Evolutionary conservation across 2,329 filamentous ascomycete species (phyloP).

Genomic region (Beauveria pseudobassiana): DNA sequence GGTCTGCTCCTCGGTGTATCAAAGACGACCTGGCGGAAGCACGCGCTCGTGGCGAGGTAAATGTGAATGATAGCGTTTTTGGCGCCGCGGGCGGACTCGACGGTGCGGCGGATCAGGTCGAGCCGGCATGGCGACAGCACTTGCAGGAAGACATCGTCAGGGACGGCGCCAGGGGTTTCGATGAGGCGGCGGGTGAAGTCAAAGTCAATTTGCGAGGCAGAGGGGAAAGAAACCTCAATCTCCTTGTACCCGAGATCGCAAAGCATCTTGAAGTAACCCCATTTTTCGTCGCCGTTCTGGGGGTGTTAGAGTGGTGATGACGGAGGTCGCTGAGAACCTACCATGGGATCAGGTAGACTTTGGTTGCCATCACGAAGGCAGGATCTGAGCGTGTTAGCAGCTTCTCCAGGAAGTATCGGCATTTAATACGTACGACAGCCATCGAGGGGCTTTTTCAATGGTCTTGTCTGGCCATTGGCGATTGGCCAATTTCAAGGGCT

Average conservation of each 20-base stretch:
- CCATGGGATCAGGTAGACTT: slow-evolving; percentile 88
- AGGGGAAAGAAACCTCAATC: slow-evolving; percentile 94
- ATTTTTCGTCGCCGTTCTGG: slow-evolving; percentile 90
- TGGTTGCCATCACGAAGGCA: slow-evolving; percentile 86
- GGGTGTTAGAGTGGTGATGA: slow-evolving; percentile 2
- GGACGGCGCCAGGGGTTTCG: slow-evolving; percentile 73
- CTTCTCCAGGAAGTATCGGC: too few species aligned
- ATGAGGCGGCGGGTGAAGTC: slow-evolving; percentile 86
- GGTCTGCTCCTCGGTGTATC: slow-evolving; percentile 74
- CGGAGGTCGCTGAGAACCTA: slow-evolving; percentile 31
- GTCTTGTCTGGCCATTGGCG: slow-evolving; percentile 79
- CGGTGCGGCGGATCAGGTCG: slow-evolving; percentile 82
- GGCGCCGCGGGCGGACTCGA: slow-evolving; percentile 78
- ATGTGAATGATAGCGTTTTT: slow-evolving; percentile 95
- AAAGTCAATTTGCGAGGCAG: slow-evolving; percentile 90
- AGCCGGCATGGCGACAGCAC: slow-evolving; percentile 87
- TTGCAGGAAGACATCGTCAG: slow-evolving; percentile 86
- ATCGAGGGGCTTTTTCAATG: slow-evolving; percentile 78
- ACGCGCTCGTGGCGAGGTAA: slow-evolving; percentile 92
- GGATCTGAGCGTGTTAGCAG: slow-evolving; percentile 23
- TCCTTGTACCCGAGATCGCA: slow-evolving; percentile 92
- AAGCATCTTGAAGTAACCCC: slow-evolving; percentile 91
- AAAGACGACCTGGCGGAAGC: slow-evolving; percentile 89
- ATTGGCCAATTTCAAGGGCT: slow-evolving; percentile 51
- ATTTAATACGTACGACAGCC: slow-evolving; percentile 57